Conservation (phyloP, 2,329 filamentous ascomycete species). For the Penicillium nordicum region DNA sequence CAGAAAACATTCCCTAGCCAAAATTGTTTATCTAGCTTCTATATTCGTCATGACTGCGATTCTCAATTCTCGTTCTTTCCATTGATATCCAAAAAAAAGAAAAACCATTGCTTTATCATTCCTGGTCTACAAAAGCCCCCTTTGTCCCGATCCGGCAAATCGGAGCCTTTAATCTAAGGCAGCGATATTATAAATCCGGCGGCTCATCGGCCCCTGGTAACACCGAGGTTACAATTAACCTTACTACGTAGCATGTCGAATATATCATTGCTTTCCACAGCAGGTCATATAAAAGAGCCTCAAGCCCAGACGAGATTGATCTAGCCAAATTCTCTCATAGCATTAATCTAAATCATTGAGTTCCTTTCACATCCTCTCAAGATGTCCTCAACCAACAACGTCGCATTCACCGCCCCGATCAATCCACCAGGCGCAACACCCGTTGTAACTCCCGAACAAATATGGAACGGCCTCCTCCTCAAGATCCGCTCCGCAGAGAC, state of each 20-base stretch:
- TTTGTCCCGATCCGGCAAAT: neutral
- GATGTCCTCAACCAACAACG: slow-evolving; percentile 29
- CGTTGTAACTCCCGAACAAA: slow-evolving; percentile 31
- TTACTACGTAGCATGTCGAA: neutral
- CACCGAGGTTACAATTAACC: slow-evolving; percentile 5
- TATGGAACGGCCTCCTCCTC: slow-evolving; percentile 35
- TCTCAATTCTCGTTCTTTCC: neutral
- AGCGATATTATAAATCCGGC: neutral
- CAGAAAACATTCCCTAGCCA: no score
- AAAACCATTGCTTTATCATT: neutral
- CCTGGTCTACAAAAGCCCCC: neutral
- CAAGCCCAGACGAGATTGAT: no score
- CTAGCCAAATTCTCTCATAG: neutral
- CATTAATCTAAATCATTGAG: neutral
- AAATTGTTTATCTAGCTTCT: no score
- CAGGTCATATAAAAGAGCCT: neutral
- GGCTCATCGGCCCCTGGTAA: neutral
- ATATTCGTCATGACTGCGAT: neutral
- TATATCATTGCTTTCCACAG: slow-evolving; percentile 1
- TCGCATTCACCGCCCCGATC: slow-evolving; percentile 39
- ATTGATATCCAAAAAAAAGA: neutral
- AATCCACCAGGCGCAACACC: slow-evolving; percentile 33
- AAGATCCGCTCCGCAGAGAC: slow-evolving; percentile 31
- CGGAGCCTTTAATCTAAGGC: neutral
- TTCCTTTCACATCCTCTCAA: neutral